Conservation (phyloP, 805 yeast genomes). For the Pichia thaimueangensis region DNA sequence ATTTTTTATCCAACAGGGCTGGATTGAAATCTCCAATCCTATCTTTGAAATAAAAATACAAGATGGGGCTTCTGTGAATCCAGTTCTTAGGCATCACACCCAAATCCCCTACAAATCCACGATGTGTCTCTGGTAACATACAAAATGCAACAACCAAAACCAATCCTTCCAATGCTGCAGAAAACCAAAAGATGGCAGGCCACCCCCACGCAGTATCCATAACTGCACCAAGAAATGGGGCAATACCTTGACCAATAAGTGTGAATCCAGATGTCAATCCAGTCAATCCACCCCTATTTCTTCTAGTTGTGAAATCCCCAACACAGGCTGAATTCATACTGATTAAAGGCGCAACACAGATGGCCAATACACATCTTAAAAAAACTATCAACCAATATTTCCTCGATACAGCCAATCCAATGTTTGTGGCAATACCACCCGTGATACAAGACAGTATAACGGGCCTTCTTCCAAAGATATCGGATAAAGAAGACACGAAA, state of each 20-base stretch:
- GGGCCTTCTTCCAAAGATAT: conserved; percentile 67
- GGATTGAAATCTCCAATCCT: conserved; percentile 29
- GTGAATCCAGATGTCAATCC: conserved; percentile 62
- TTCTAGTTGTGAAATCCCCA: conserved; percentile 64
- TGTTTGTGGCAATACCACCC: conserved; percentile 52
- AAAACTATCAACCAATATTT: conserved; percentile 57
- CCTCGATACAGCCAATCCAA: conserved; percentile 57
- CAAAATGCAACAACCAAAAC: conserved; percentile 31
- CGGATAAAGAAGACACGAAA: conserved; percentile 62
- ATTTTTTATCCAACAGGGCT: conserved; percentile 14
- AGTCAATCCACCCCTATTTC: conserved; percentile 63
- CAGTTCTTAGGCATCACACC: conserved; percentile 44
- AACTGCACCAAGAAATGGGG: conserved; percentile 61
- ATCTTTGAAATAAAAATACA: conserved; percentile 26
- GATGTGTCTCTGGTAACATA: conserved; percentile 67
- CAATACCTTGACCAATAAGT: conserved; percentile 68
- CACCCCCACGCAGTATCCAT: conserved; percentile 53
- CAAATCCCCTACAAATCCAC: conserved; percentile 71
- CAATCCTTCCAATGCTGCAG: conserved; percentile 56
- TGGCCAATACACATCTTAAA: conserved; percentile 69
- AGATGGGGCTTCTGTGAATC: conserved; percentile 41
- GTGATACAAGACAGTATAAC: conserved; percentile 47
- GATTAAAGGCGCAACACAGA: conserved; percentile 70
- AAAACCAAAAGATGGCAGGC: conserved; percentile 76
- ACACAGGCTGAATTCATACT: conserved; percentile 65